A percentile compares a stretch with the other conserved stretches of the same genome.
These are phyloP conservation scores for Neurospora sp. DNA, from an alignment of 495 filamentous ascomycete genomes.

Conservation along the genomic window DNA sequence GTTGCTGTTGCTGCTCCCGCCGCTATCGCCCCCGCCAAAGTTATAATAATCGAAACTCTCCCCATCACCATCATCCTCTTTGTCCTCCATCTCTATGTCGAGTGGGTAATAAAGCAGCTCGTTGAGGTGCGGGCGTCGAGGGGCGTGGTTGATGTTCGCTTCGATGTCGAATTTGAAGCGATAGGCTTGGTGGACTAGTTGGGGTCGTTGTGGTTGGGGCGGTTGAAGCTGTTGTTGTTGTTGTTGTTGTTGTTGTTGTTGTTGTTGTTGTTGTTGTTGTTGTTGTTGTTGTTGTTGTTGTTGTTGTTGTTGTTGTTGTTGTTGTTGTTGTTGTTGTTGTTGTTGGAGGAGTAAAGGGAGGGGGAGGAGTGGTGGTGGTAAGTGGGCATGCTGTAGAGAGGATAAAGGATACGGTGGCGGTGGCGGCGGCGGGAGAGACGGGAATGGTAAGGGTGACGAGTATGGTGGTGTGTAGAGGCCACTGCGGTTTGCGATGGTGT, in stretches of 20 bases:
- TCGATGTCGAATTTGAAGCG: conserved; percentile 41
- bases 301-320: conserved; percentile 8
- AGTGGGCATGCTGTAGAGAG: background rate
- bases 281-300: conserved; percentile 6
- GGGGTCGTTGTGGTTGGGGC: conserved; percentile 4
- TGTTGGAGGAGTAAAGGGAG: background rate
- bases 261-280: background rate
- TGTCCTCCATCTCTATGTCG: conserved; percentile 20
- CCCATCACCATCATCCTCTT: conserved; percentile 19
- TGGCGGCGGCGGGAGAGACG: background rate
- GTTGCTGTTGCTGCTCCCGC: background rate
- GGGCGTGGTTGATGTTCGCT: conserved; percentile 36
- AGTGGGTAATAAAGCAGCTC: conserved; percentile 34
- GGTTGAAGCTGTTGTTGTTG: conserved; percentile 4
- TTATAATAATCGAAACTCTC: background rate
- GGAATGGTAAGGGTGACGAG: background rate
- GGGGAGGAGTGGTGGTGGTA: background rate
- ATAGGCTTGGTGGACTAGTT: conserved; percentile 36
- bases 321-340: conserved; percentile 3
- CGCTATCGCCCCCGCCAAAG: background rate
- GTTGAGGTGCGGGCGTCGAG: conserved; percentile 34
- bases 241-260: background rate
- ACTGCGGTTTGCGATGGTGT: background rate
- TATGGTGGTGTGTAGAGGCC: background rate
- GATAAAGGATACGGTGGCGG: background rate